Percentiles rank a stretch among this genome's conserved stretches.
Evolutionary conservation across 2,329 filamentous ascomycete species (phyloP).

Genomic region (Colletotrichum sojae): DNA sequence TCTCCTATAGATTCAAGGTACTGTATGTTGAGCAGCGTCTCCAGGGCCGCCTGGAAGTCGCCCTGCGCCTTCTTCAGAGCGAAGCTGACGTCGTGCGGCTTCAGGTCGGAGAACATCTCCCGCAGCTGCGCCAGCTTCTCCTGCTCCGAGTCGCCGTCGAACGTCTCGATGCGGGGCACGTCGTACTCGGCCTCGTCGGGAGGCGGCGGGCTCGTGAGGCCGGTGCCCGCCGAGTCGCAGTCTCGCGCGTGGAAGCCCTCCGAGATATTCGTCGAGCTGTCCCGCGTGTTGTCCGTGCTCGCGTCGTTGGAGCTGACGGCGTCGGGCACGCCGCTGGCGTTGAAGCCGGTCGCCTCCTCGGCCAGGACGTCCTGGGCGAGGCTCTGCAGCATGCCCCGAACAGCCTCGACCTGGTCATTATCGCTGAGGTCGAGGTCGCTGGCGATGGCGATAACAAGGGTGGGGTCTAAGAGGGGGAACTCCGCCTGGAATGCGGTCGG

Average conservation of each 20-base stretch:
- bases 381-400: constrained; percentile 72
- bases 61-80: constrained; percentile 77
- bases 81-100: constrained; percentile 74
- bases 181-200: constrained; percentile 31
- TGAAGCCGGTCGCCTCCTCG: constrained; percentile 83
- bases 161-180: constrained; percentile 43
- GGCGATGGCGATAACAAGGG: constrained; percentile 81
- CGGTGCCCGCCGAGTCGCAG: constrained; percentile 50
- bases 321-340: constrained; percentile 79
- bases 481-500: constrained; percentile 21
- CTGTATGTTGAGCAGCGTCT: constrained; percentile 84
- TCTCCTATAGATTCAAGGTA: constrained; percentile 79
- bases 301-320: constrained; percentile 46
- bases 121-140: constrained; percentile 75
- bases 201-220: constrained; percentile 38
- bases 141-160: constrained; percentile 63
- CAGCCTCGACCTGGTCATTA: constrained; percentile 64
- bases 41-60: constrained; percentile 79
- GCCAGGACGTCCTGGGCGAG: constrained; percentile 74
- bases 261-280: constrained; percentile 44
- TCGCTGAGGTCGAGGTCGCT: constrained; percentile 78
- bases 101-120: constrained; percentile 80
- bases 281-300: constrained; percentile 43
- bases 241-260: constrained; percentile 46
- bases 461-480: constrained; percentile 78